Evolutionary conservation across 208 protist genomes (phyloP), one percentile per base, ranked within the genome.

Genomic region (Plasmodiophora brassicae): DNA sequence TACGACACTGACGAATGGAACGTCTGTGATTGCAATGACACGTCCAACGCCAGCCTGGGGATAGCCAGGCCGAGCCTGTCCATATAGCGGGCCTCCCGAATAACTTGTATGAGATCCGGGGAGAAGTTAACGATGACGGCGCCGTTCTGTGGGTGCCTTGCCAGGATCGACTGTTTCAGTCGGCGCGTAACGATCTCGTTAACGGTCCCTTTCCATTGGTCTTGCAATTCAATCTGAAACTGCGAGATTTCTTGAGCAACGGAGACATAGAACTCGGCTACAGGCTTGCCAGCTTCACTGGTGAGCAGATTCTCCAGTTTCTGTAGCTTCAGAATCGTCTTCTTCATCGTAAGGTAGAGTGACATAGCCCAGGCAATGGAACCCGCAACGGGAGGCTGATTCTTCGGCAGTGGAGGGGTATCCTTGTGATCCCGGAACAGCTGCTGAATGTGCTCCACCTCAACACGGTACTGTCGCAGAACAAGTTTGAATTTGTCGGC

Each of bases 11-110:
- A 95, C 53, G 87, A 84, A 91, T 97, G 94, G 92, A 98, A 98
- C 85, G 97, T 97, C 90, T 98, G 96, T 89, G 98, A 96, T 91
- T 98, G 97, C 86, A 98, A 92, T 0, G 97, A 97, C 57, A 99
- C 95, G 91, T 98, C 97, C 53, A 99, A 92, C 0, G 97, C 96
- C 85, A 95, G 95, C 89, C 97, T 95, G 25, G 97, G 97, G 41
- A 99, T 94, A 45, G 97, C 92, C 87, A 97, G 97, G 25, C 97
- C 97, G n/a, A 98, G 94, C 8, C 95, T 93, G 90, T 98, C 96
- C 0, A 99, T 92, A 92, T 98, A 98, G 93, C 98, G 98, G 46
- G 96, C 93, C 93, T 99, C 97, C n/a, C 95, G 94, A 89, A 99
- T 98, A 41, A 98, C 91, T 84, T 96, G 92, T 85, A 95, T 94